Evolutionary conservation across 116 monocot species (phyloP).

Genomic region (Phalaenopsis hybrid): DNA sequence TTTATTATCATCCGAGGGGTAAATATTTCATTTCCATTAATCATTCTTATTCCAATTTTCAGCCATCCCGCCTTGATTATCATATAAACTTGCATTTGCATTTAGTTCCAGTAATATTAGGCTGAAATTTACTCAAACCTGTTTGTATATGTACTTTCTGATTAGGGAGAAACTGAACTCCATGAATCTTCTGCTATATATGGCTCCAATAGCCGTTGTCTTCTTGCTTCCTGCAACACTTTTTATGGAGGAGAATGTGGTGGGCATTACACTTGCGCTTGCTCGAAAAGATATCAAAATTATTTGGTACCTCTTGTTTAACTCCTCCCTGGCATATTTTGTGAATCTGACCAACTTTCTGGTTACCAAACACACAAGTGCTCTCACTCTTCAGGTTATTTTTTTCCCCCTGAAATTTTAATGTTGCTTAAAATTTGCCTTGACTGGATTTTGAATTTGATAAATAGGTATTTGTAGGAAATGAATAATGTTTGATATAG

Average conservation of each 20-base stretch:
- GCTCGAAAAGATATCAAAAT: conserved; percentile 48
- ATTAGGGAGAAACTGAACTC: conserved; percentile 60
- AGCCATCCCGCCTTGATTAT: too few relatives aligned
- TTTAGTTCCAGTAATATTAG: too few relatives aligned
- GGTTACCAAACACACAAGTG: conserved; percentile 63
- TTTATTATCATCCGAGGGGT: conserved; percentile 23
- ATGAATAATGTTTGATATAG: too few relatives aligned
- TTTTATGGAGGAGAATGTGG: conserved; percentile 59
- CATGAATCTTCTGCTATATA: conserved; percentile 58
- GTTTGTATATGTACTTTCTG: conserved; percentile 6
- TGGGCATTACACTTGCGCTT: conserved; percentile 40
- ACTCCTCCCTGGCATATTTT: conserved; percentile 54
- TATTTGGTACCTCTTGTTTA: conserved; percentile 47
- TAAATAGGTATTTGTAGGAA: too few relatives aligned
- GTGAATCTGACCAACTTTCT: conserved; percentile 64
- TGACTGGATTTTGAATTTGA: too few relatives aligned
- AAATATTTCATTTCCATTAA: background rate
- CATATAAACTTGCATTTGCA: too few relatives aligned
- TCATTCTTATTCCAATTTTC: background rate
- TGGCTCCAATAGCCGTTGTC: conserved; percentile 61
- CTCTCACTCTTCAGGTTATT: conserved; percentile 55
- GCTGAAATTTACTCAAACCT: conserved; percentile 6
- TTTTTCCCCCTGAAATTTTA: too few relatives aligned
- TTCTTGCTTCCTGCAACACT: conserved; percentile 51
- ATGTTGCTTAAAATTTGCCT: too few relatives aligned